Evolutionary conservation across 2,329 filamentous ascomycete species (phyloP).

Genomic region (Epichloe amarillans): DNA sequence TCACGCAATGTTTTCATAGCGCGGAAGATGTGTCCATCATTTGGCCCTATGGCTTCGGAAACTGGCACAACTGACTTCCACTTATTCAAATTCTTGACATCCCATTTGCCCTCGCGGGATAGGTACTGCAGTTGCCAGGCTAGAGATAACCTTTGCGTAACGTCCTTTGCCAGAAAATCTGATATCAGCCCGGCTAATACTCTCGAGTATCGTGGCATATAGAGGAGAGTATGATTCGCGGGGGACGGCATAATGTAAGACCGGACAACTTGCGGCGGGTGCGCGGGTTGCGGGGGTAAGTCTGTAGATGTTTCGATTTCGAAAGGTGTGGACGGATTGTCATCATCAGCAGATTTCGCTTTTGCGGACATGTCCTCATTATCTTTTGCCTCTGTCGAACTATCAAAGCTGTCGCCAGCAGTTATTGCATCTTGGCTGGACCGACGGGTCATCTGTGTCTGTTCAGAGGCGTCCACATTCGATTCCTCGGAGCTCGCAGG

Average conservation of each 20-base stretch:
- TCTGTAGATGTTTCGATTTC: conserved; percentile 28
- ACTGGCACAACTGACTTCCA: conserved; percentile 74
- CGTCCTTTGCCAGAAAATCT: conserved; percentile 61
- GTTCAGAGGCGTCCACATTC: background rate
- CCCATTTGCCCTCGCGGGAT: conserved; percentile 87
- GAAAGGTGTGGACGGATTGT: conserved; percentile 33
- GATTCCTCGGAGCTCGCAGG: background rate
- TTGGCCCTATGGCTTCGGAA: conserved; percentile 55
- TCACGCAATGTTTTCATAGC: conserved; percentile 90
- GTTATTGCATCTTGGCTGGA: background rate
- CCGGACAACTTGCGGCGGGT: conserved; percentile 46
- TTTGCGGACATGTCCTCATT: background rate
- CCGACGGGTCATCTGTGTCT: background rate
- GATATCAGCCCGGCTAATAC: conserved; percentile 70
- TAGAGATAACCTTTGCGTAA: conserved; percentile 66
- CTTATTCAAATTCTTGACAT: conserved; percentile 89
- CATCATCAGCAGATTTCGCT: conserved; percentile 23
- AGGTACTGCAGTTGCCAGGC: conserved; percentile 88
- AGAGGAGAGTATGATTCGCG: conserved; percentile 73
- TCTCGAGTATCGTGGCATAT: conserved; percentile 61
- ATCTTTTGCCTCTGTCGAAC: background rate
- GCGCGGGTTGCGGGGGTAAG: conserved; percentile 30
- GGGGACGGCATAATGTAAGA: conserved; percentile 56
- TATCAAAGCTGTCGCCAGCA: background rate
- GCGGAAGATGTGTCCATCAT: conserved; percentile 50